Base-by-base conservation (phyloP, 2,329 filamentous ascomycete species). In the Lachnum nothofagi region DNA sequence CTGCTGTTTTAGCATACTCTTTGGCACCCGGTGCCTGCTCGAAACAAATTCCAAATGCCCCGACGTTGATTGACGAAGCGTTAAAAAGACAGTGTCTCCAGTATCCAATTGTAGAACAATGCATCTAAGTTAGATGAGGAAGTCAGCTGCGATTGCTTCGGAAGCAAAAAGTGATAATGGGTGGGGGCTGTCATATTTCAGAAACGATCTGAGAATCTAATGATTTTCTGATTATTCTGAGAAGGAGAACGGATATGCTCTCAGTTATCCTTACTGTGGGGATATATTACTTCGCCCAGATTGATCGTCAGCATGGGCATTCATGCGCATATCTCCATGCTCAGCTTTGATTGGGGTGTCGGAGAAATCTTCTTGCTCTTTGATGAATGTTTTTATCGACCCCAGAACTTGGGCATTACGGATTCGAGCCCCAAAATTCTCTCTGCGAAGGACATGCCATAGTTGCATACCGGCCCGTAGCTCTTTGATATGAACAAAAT, bases 401-500 rank as follows among this genome's bases (percentile, higher is more conserved):
- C 88, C 88, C 59, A 97, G 78, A 12, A 91, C 82, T 49, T 80
- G 80, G 4, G 89, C 89, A 60, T 88, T 86, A 52, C 86, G 76
- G 55, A 97, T 96, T 37, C 82, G 79, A 25, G 81, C 79, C 46
- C 83, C 82, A 64, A 97, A 91, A 64, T 95, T 83, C 34, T 77
- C 75, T 67, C 91, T 94, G 52, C 79, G 79, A n/a, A 79, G 74
- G n/a, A 95, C 73, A 61, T 89, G 82, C 55, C 83, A 79, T 20
- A 95, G 75, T 60, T 86, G 83, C 1, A 83, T 83, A 62, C 86
- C 80, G 38, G 74, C 73, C 4, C 75, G 73, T 2, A 93, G 77
- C 65, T 95, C 86, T 59, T 83, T 86, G 55, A 97, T 81, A 57
- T 91, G 85, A 38, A 98, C 78, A 59, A 82, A 88, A 54, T 86